phyloP scores from a whole-genome alignment of 139 green algal genomes.

The Spirogloea muscicola region DNA sequence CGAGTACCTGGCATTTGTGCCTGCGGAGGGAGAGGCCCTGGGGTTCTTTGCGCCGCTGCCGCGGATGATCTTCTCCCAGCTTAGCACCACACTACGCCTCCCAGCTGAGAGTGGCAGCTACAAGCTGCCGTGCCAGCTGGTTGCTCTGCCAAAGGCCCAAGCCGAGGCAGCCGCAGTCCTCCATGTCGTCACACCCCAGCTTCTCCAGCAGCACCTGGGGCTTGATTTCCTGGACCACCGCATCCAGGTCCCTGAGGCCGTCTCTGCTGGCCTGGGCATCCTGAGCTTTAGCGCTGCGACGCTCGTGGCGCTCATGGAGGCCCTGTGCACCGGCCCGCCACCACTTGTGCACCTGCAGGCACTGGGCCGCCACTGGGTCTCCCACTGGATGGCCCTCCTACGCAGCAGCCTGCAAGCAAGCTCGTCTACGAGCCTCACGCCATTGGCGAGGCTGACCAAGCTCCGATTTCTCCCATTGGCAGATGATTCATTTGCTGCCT shows the following conservation, averaged over 20 bases:
- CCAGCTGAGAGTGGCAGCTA: not conserved
- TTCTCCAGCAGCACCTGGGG: not conserved
- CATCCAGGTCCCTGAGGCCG: not conserved
- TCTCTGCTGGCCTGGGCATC: not conserved
- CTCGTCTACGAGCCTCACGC: no score
- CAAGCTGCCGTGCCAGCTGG: not conserved
- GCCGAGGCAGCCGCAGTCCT: no score
- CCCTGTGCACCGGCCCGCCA: not conserved
- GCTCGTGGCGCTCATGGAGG: not conserved
- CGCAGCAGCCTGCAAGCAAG: no score
- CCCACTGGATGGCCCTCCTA: not conserved
- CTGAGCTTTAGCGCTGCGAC: not conserved
- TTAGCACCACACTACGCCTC: not conserved
- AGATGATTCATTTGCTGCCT: no score
- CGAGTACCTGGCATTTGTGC: constrained; percentile 2
- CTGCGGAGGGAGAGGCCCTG: not conserved
- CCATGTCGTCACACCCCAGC: not conserved
- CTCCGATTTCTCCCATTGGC: no score
- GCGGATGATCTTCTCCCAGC: not conserved
- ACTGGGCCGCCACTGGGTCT: not conserved
- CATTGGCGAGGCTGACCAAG: no score
- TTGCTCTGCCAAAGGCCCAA: not conserved
- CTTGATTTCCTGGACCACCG: not conserved
- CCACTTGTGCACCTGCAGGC: not conserved
- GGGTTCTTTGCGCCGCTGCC: not conserved